These are phyloP conservation scores for Xylona heveae DNA, from an alignment of 495 filamentous ascomycete genomes.

Conservation along the genomic window DNA sequence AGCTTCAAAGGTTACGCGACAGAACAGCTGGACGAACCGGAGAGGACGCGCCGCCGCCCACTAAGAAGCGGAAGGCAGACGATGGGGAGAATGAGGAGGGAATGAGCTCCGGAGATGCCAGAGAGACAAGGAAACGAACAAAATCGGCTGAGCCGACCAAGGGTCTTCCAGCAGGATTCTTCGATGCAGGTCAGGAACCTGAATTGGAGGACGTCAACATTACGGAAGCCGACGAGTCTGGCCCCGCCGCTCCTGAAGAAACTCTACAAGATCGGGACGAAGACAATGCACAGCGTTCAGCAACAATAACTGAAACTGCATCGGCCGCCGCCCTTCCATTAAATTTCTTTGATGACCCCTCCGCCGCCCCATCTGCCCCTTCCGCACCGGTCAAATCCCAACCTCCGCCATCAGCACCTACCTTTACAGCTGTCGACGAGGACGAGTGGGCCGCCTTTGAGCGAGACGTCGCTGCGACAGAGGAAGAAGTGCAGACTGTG, in stretches of 20 bases:
- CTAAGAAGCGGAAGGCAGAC: conserved; percentile 36
- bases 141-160: conserved; percentile 7
- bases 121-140: conserved; percentile 2
- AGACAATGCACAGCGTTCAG: too few relatives aligned
- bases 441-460: conserved; percentile 85
- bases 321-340: conserved; percentile 6
- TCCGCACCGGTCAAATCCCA: too few relatives aligned
- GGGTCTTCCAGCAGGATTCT: conserved; percentile 8
- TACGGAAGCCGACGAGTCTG: too few relatives aligned
- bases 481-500: conserved; percentile 8
- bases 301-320: too few relatives aligned
- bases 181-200: conserved; percentile 8
- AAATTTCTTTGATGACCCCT: conserved; percentile 4
- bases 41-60: conserved; percentile 20
- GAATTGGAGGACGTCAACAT: too few relatives aligned
- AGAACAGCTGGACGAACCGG: conserved; percentile 4
- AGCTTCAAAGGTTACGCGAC: conserved; percentile 5
- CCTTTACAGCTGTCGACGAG: conserved; percentile 37
- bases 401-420: too few relatives aligned
- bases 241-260: conserved; percentile 7
- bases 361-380: conserved; percentile 2
- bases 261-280: conserved; percentile 10
- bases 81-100: conserved; percentile 25
- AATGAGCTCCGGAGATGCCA: conserved; percentile 2
- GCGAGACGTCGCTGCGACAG: conserved; percentile 44